Evolutionary conservation across 2,329 filamentous ascomycete genomes (phyloP).

Genomic region (Fusarium haematococcum): DNA sequence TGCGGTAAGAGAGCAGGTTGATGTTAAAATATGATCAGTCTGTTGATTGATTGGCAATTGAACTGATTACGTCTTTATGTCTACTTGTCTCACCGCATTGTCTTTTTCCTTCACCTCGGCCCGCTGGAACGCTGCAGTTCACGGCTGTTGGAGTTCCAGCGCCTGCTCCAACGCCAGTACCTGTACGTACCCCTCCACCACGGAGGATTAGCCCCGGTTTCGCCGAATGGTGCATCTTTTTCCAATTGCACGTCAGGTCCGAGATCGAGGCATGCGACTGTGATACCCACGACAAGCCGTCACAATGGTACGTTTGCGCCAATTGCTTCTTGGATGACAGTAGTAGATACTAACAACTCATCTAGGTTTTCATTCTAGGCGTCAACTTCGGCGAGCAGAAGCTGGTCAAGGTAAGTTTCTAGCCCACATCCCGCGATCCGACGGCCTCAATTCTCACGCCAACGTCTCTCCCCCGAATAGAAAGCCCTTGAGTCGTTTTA

Average conservation of each 20-base stretch:
- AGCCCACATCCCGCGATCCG: not conserved
- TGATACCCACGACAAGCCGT: conserved; percentile 32
- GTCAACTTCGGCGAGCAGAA: conserved; percentile 86
- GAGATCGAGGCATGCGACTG: conserved; percentile 38
- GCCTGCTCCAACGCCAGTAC: not conserved
- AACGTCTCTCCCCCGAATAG: conserved; percentile 50
- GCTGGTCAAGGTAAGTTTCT: conserved; percentile 78
- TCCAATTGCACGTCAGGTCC: conserved; percentile 25
- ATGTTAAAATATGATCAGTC: not conserved
- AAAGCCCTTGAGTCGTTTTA: conserved; percentile 88
- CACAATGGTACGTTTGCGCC: conserved; percentile 38
- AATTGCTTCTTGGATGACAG: not conserved
- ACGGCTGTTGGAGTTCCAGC: not conserved
- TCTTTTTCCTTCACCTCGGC: not conserved
- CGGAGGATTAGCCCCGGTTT: conserved; percentile 44
- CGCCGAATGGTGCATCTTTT: conserved; percentile 42
- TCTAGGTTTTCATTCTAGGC: conserved; percentile 85
- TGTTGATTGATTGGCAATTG: not conserved
- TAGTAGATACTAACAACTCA: not conserved
- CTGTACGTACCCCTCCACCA: not conserved
- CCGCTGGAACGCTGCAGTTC: not conserved
- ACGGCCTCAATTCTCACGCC: conserved; percentile 20
- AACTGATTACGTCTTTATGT: not conserved
- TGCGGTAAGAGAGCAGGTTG: not conserved
- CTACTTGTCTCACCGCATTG: not conserved